Base-by-base conservation (phyloP, 2,329 filamentous ascomycete species). In the Sarocladiaceae sp. region DNA sequence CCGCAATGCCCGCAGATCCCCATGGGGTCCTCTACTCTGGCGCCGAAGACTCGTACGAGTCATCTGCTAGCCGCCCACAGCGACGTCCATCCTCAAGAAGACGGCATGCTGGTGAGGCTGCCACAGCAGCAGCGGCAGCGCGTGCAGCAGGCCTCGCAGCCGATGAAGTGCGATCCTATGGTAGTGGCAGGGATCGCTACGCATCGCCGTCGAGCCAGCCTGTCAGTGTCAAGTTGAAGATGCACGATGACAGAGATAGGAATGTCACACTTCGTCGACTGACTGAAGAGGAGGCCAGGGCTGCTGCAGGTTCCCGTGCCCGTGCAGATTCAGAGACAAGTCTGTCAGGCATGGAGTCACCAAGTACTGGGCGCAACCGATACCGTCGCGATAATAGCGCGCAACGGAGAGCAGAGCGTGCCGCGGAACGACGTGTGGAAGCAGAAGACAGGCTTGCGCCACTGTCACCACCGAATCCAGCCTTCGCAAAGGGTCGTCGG, bases 261-360 rank as follows among this genome's bases (percentile, higher is more conserved):
- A 83, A 83, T 56, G 76, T 86, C 53, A 86, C 82, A 13, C 67
- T 86, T 37, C 76, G 82, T 33, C 73, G 80, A 31, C 67, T 86
- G 22, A 84, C 83, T 0, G 81, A 84, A 23, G 77, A 82, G 55
- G 83, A 86, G 62, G 73, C 78, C 2, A 70, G 72, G 29, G 71
- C 71, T 26, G 68, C 64, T 3, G 64, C 70, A 12, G 71, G 71
- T 40, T 65, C 67, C 10, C 63, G 70, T 33, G 64, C 65, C 40
- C 69, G 79, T 49, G 71, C 68, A 39, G 76, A 78, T 54, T 82
- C 80, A 10, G 66, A 75, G 28, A 82, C 78, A 61, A 84, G 77
- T 59, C 57, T 82, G 2, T 83, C 80, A 3, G 82, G 74, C 4
- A 70, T 73, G n/a, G 82, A 83, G 23, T 75, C 75, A 4, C 75